A percentile compares a stretch with the other conserved stretches of the same genome.
Evolutionary conservation across 805 yeast genomes (phyloP).

Genomic region (Lachancea kluyveri): DNA sequence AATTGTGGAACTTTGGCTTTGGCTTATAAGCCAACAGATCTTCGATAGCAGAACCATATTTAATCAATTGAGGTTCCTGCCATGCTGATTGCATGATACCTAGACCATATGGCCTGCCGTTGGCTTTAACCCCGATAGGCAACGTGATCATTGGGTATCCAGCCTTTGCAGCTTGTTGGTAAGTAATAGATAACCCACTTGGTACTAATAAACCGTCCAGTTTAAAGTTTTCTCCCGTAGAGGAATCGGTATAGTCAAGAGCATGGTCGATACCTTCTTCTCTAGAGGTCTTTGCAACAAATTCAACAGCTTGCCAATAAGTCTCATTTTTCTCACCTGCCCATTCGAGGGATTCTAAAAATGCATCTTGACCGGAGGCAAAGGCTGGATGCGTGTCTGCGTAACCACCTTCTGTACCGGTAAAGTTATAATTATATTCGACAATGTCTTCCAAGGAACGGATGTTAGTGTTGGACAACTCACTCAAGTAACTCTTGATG

Average conservation of each 20-base stretch:
- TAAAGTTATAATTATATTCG: constrained; percentile 18
- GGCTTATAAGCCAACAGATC: constrained; percentile 18
- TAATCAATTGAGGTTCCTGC: constrained; percentile 25
- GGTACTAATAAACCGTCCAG: constrained; percentile 24
- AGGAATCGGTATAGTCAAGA: constrained; percentile 23
- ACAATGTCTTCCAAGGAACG: constrained; percentile 24
- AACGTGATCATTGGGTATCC: constrained; percentile 27
- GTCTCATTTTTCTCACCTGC: constrained; percentile 25
- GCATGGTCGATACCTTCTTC: constrained; percentile 31
- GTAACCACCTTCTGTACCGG: constrained; percentile 26
- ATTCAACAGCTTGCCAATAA: constrained; percentile 27
- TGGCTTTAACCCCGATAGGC: constrained; percentile 19
- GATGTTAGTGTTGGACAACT: constrained; percentile 23
- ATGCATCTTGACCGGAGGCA: constrained; percentile 26
- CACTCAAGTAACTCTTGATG: constrained; percentile 20
- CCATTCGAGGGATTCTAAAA: constrained; percentile 24
- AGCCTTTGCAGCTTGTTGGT: constrained; percentile 29
- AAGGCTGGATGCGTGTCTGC: constrained; percentile 22
- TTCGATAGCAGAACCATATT: constrained; percentile 28
- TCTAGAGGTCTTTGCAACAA: constrained; percentile 24
- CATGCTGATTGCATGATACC: constrained; percentile 28
- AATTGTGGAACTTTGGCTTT: constrained; percentile 20
- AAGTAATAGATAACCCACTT: constrained; percentile 19
- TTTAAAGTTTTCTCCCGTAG: constrained; percentile 21
- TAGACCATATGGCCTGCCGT: constrained; percentile 26